These are phyloP conservation scores for Botrytis fabae DNA, from an alignment of 2,329 filamentous ascomycete species.

Conservation along the genomic window DNA sequence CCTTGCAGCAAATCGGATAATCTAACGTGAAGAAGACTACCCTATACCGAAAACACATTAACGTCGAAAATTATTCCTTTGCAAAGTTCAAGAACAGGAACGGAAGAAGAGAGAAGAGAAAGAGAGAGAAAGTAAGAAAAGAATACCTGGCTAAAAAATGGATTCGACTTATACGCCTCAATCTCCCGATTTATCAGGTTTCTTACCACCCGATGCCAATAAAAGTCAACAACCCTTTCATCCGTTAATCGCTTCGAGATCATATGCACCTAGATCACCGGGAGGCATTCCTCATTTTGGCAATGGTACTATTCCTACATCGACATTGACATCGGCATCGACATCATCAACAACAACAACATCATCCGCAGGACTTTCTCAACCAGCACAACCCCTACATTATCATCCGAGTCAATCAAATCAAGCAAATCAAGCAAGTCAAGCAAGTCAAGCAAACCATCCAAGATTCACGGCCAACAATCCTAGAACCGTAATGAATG, in stretches of 20 bases:
- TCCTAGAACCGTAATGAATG: conserved; percentile 10
- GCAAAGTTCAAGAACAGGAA: conserved; percentile 10
- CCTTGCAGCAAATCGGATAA: conserved; percentile 30
- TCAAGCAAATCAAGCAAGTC: conserved; percentile 22
- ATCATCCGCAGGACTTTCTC: background rate
- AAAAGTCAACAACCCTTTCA: conserved; percentile 27
- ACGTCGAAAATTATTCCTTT: conserved; percentile 15
- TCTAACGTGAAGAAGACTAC: background rate
- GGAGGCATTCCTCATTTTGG: conserved; percentile 33
- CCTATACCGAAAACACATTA: conserved; percentile 15
- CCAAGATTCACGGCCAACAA: conserved; percentile 22
- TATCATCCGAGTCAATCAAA: conserved; percentile 31
- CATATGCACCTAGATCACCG: conserved; percentile 39
- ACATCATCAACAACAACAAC: conserved; percentile 22
- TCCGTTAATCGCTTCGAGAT: background rate
- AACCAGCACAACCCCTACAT: conserved; percentile 28
- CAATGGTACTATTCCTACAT: conserved; percentile 32
- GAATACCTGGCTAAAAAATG: conserved; percentile 24
- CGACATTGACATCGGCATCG: conserved; percentile 28
- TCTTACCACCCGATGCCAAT: conserved; percentile 34
- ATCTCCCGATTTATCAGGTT: conserved; percentile 41
- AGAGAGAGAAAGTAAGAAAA: conserved; percentile 17
- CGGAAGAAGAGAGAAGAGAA: conserved; percentile 21
- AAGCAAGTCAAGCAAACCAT: conserved; percentile 27
- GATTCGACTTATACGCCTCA: conserved; percentile 41